Conservation (phyloP, 306 rosid genomes). For the Cucurbita argyrosperma region DNA sequence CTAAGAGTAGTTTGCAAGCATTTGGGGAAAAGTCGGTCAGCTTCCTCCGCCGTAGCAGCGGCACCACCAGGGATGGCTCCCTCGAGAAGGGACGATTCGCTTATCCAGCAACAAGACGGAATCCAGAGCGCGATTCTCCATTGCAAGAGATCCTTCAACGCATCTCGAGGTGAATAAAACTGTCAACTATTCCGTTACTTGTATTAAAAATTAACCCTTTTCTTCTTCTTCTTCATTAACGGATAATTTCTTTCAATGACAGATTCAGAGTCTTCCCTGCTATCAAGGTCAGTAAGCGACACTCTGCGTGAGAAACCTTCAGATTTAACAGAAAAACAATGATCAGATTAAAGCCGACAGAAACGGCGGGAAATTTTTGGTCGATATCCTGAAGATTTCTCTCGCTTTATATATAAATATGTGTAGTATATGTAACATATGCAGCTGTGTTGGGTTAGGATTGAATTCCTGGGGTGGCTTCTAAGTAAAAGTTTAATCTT, state of each 20-base stretch:
- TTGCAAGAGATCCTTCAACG: constrained; percentile 90
- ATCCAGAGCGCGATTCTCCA: constrained; percentile 95
- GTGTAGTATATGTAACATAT: constrained; percentile 3
- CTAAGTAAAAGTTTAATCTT: not conserved
- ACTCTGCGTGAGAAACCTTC: constrained; percentile 31
- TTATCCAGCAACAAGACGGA: constrained; percentile 86
- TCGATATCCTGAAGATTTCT: not conserved
- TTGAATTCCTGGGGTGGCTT: not conserved
- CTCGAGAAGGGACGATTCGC: constrained; percentile 68
- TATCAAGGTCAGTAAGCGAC: constrained; percentile 45
- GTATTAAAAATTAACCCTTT: not conserved
- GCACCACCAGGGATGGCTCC: constrained; percentile 29
- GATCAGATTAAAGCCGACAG: not conserved
- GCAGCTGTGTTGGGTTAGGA: not conserved
- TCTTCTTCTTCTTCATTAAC: not conserved
- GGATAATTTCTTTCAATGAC: not conserved
- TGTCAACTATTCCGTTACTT: not conserved
- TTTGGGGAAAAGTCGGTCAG: constrained; percentile 90
- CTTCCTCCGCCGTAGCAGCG: constrained; percentile 72
- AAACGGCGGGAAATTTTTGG: not conserved
- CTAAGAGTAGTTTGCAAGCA: constrained; percentile 76
- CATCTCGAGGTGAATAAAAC: constrained; percentile 35
- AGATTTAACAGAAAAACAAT: constrained; percentile 21
- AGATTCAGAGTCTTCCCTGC: constrained; percentile 46
- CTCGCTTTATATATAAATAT: not conserved